Evolutionary conservation across 1,284 basidiomycete genomes (phyloP).

Genomic region (Apiotrichum mycotoxinovorans): DNA sequence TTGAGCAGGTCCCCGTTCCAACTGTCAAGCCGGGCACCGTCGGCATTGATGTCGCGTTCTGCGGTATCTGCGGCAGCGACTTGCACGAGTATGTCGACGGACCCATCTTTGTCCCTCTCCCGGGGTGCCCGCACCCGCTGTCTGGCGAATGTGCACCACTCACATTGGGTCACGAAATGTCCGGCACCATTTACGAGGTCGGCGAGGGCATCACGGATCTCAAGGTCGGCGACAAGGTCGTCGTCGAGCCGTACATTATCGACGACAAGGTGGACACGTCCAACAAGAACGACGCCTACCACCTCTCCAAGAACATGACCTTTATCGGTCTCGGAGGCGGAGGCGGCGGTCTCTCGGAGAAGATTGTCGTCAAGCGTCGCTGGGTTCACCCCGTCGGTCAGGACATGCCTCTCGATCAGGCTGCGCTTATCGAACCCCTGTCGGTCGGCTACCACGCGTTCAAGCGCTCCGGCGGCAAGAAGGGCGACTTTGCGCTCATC

Average conservation of each 20-base stretch:
- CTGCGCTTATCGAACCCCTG: slow-evolving; percentile 21
- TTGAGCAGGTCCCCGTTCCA: slow-evolving; percentile 15
- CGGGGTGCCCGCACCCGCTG: slow-evolving; percentile 9
- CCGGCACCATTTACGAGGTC: slow-evolving; percentile 36
- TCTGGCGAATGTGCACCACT: slow-evolving; percentile 27
- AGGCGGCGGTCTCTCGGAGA: slow-evolving; percentile 18
- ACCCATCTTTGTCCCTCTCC: slow-evolving; percentile 11
- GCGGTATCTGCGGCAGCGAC: slow-evolving; percentile 9
- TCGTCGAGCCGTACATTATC: slow-evolving; percentile 43
- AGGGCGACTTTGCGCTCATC: slow-evolving; percentile 19
- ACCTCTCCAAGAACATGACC: slow-evolving; percentile 18
- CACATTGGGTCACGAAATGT: slow-evolving; percentile 47
- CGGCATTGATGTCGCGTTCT: slow-evolving; percentile 20
- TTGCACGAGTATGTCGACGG: slow-evolving; percentile 17
- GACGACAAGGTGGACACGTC: slow-evolving; percentile 10
- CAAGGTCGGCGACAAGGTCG: slow-evolving; percentile 44
- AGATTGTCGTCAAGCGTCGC: slow-evolving; percentile 17
- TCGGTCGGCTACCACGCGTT: slow-evolving; percentile 18
- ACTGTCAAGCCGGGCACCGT: slow-evolving; percentile 12
- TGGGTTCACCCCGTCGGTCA: slow-evolving; percentile 20
- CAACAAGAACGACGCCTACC: slow-evolving; percentile 13
- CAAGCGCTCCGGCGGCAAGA: slow-evolving; percentile 11
- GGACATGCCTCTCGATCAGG: slow-evolving; percentile 18
- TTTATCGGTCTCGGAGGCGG: slow-evolving; percentile 21
- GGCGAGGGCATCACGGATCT: slow-evolving; percentile 30